Percentiles rank a stretch among this genome's conserved stretches.
Evolutionary conservation across 352 stramenopile species (phyloP).

Genomic region (Phytophthora ramorum): DNA sequence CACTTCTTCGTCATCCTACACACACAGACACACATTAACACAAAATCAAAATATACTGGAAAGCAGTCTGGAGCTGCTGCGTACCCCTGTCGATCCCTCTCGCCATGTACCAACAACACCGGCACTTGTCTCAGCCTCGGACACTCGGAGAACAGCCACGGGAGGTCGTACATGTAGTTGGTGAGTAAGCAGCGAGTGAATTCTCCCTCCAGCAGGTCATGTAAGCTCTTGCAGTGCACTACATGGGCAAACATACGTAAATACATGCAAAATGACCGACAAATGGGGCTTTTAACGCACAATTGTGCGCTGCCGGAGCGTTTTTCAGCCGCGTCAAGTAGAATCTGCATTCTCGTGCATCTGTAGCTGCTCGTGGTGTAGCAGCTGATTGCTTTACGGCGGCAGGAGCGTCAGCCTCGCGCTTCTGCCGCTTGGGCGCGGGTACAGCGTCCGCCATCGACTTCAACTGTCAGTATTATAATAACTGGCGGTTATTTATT

Average conservation of each 20-base stretch:
- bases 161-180: conserved; percentile 86
- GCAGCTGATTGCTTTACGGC: background rate
- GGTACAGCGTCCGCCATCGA: conserved; percentile 29
- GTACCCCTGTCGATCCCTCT: conserved; percentile 59
- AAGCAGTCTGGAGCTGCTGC: background rate
- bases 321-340: conserved; percentile 47
- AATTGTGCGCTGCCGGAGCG: conserved; percentile 50
- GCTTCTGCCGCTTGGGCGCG: conserved; percentile 35
- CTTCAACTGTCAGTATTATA: conserved; percentile 23
- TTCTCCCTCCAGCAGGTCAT: conserved; percentile 61
- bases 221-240: conserved; percentile 55
- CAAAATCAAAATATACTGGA: background rate
- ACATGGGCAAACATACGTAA: background rate
- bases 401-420: conserved; percentile 1
- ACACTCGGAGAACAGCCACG: conserved; percentile 76
- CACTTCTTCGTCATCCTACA: conserved; percentile 68
- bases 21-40: background rate
- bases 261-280: background rate
- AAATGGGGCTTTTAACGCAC: conserved; percentile 31
- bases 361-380: background rate
- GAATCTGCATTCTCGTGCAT: conserved; percentile 26
- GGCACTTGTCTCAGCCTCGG: conserved; percentile 63
- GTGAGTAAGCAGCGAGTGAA: conserved; percentile 74
- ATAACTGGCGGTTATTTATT: background rate
- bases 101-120: conserved; percentile 81